Base-by-base conservation (phyloP, 805 yeast genomes). In the Pichia sporocuriosa region DNA sequence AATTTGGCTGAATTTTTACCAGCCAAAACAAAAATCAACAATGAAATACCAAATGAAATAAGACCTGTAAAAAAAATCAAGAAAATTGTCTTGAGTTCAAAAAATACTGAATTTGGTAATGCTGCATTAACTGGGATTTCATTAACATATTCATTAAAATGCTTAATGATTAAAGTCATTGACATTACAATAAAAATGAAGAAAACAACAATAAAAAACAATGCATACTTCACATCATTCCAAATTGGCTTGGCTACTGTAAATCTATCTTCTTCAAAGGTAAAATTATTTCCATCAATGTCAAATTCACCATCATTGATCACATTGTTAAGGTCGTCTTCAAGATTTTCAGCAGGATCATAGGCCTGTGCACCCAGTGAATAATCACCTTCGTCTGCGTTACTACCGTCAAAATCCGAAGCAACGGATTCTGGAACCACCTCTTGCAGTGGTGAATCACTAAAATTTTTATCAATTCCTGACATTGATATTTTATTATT, bases 161-260 rank as follows among this genome's bases (percentile, higher is more conserved):
- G 40, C 19, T 40, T 40, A 6, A 40, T 34, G 7, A 43, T 34
- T 10, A 40, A 35, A n/a, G 29, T 35, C 44, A 41, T 43, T 21
- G 47, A 26, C 6, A 35, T 28, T 5, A 40, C 9, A 15, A 35
- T 24, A 31, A 48, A 45, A 10, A 23, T 12, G 3, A 41, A 25
- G 6, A 39, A 22, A 22, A 43, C 25, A 4, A 36, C 17, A 0
- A 30, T 9, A 33, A 48, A 48, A 17, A 40, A 37, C 6, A 83
- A 45, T 0, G 84, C 70, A 54, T 81, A 81, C 0, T 84, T 81
- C 73, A 81, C 70, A 59, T 87, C 95, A 54, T 85, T 78, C 63
- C 67, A 75, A 47, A 65, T 71, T 2, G 86, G 86, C 45, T 68
- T 72, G 26, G 70, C 73, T 22, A 81, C 69, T 45, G 80, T 77